Evolutionary conservation across 371 early-diverging fungal genomes (phyloP).

Genomic region (Apophysomyces ossiformis): DNA sequence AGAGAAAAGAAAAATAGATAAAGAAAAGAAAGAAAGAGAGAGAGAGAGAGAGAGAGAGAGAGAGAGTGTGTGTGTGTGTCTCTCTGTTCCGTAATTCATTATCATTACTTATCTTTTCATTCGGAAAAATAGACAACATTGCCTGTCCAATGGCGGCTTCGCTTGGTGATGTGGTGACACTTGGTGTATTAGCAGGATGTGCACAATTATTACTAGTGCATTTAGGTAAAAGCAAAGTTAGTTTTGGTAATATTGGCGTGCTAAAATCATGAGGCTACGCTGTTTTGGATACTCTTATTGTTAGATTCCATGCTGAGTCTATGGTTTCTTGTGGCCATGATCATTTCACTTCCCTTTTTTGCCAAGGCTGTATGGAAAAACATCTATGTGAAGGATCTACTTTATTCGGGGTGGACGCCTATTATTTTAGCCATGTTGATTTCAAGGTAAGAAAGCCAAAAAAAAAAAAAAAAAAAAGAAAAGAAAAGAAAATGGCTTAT

Average conservation of each 20-base stretch:
- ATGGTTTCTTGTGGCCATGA: slow-evolving; percentile 49
- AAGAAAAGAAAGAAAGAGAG: no score
- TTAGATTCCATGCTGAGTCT: slow-evolving; percentile 55
- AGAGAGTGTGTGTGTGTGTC: no score
- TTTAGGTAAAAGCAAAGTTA: slow-evolving; percentile 38
- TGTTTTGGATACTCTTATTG: background rate
- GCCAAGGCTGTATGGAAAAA: slow-evolving; percentile 59
- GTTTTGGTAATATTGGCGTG: no score
- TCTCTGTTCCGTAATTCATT: no score
- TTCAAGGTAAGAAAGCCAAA: slow-evolving; percentile 50
- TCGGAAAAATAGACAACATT: slow-evolving; percentile 57
- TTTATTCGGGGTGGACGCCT: slow-evolving; percentile 83
- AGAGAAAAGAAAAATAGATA: background rate
- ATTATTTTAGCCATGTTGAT: slow-evolving; percentile 81
- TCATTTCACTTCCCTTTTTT: slow-evolving; percentile 62
- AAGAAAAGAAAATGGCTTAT: no score
- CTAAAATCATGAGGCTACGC: no score
- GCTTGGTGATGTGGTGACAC: slow-evolving; percentile 75
- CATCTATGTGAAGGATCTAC: slow-evolving; percentile 62
- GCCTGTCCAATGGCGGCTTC: slow-evolving; percentile 77
- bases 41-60: no score
- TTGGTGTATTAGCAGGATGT: slow-evolving; percentile 65
- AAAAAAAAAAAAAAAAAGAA: no score
- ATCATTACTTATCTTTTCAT: no score
- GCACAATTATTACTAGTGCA: slow-evolving; percentile 50